Evolutionary conservation across 1,139 yeast species (phyloP).

Genomic region (Suhomyces wounanorum): DNA sequence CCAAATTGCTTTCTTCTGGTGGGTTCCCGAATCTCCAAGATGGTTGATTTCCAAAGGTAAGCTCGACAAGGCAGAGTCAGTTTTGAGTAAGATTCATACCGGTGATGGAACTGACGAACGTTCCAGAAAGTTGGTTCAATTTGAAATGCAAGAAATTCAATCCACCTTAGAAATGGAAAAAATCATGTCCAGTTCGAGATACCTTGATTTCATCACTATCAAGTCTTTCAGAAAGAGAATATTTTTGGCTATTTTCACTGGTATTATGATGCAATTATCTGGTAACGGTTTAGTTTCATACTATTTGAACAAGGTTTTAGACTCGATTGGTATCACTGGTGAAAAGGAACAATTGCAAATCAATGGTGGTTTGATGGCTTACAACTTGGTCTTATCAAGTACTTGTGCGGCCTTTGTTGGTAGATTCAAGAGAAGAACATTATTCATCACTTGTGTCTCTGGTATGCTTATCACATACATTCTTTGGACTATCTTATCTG

Average conservation of each 20-base stretch:
- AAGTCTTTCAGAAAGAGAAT: constrained; percentile 47
- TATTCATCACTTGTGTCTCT: constrained; percentile 40
- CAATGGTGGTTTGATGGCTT: constrained; percentile 48
- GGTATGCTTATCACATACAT: constrained; percentile 43
- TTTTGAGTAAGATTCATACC: constrained; percentile 43
- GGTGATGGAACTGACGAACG: constrained; percentile 34
- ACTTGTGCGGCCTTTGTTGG: constrained; percentile 32
- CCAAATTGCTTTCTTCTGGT: constrained; percentile 29
- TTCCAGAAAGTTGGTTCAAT: constrained; percentile 39
- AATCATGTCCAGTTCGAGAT: constrained; percentile 25
- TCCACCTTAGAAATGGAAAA: constrained; percentile 40
- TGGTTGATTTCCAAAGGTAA: constrained; percentile 41
- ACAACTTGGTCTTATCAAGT: constrained; percentile 39
- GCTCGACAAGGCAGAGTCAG: constrained; percentile 33
- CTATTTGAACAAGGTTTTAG: constrained; percentile 49
- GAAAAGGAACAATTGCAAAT: constrained; percentile 46
- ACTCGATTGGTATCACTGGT: constrained; percentile 51
- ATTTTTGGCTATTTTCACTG: constrained; percentile 36
- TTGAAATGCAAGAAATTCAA: constrained; percentile 49
- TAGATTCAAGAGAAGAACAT: constrained; percentile 44
- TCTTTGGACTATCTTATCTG: constrained; percentile 42
- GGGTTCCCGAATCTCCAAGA: constrained; percentile 53
- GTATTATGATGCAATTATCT: constrained; percentile 47
- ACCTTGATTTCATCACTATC: constrained; percentile 37
- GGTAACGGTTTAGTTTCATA: constrained; percentile 57